phyloP scores from a whole-genome alignment of 306 rosid species.

The Luffa acutangula region DNA sequence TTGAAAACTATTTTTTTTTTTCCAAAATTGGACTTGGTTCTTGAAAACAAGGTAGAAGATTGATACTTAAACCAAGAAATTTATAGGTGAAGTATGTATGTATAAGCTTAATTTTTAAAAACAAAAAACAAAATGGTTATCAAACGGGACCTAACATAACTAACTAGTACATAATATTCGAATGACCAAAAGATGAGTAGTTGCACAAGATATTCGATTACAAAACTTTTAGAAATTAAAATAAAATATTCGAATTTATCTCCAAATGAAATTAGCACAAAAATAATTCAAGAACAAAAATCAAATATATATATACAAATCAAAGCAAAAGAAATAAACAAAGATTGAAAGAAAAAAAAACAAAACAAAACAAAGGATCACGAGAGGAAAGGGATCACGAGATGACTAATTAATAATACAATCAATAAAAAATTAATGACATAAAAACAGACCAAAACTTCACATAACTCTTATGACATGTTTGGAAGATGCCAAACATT shows the following conservation, averaged over 20 bases:
- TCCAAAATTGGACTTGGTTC: too few species aligned
- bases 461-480: constrained; percentile 10
- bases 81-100: too few species aligned
- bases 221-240: neutral
- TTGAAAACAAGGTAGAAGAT: too few species aligned
- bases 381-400: neutral
- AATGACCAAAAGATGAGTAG: too few species aligned
- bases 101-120: too few species aligned
- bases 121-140: too few species aligned
- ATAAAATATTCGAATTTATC: neutral
- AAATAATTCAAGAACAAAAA: too few species aligned
- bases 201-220: too few species aligned
- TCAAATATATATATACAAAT: neutral
- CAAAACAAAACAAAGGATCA: neutral
- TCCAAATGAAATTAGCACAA: neutral
- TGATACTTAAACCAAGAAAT: too few species aligned
- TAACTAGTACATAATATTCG: too few species aligned
- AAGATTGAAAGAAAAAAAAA: neutral
- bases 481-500: neutral
- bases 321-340: neutral
- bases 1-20: too few species aligned
- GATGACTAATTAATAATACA: neutral
- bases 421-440: neutral
- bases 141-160: too few species aligned
- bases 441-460: neutral